Evolutionary conservation across 148 eudicot genomes (phyloP), one percentile per base, ranked within the genome.

Genomic region (Fagopyrum homotropicum): DNA sequence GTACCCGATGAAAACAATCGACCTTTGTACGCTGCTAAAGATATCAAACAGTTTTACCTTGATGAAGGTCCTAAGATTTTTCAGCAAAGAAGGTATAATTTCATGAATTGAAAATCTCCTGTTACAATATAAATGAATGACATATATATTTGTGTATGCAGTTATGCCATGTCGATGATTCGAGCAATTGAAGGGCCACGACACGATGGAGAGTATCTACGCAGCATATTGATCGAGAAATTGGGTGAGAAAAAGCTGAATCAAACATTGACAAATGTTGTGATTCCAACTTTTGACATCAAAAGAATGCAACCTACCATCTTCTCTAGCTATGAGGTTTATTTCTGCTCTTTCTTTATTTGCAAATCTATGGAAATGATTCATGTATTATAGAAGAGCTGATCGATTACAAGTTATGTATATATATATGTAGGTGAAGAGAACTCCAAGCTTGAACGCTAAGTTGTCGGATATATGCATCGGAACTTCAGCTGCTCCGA

Each of bases 401-500:
- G 40, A 35, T 35, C 40, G 40, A 35, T 35, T 2, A 35, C 40
- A 35, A 56, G 1, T 16, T 6, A 15, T 1, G 1, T 49, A 60
- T 61, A 19, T 59, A 35, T 26, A 19, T 5, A 73, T 73, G 72
- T 16, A 86, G 88, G 78, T 80, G 44, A 54, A 68, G 15, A 66
- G 7, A 17, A 72, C 73, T 9, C 82, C 84, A 4, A 22, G 9
- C 47, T 29, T 81, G 54, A 81, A 90, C 59, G 92, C 80, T 4
- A 29, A 15, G 5, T n/a, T 88, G 11, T 80, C 88, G 0, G 96
- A 90, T 72, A 84, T 90, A 19, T 87, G 89, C 82, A 79, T 87
- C 55, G 80, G 89, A 74, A 89, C 93, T n/a, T 84, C 96, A 2
- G 95, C 90, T 2, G 93, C 91, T 6, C 96, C 96, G 45, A 90